These are phyloP conservation scores for Neofusicoccum parvum DNA, from an alignment of 2,329 filamentous ascomycete genomes.

Conservation along the genomic window DNA sequence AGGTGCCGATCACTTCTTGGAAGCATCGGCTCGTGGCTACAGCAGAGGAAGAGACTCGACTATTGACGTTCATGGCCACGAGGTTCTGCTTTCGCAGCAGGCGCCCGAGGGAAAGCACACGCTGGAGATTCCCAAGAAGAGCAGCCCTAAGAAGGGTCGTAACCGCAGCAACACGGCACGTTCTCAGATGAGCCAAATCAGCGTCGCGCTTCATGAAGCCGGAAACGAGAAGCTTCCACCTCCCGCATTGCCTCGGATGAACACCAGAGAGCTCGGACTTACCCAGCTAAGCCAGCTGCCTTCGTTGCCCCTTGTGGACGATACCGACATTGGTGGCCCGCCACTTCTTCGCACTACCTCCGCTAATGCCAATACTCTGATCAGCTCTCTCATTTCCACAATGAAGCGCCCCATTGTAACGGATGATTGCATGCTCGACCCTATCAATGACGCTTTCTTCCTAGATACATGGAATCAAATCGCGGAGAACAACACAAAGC, in stretches of 20 bases:
- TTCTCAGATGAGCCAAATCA: conserved; percentile 34
- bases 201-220: conserved; percentile 31
- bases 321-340: conserved; percentile 81
- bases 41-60: conserved; percentile 72
- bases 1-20: conserved; percentile 71
- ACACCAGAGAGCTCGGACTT: conserved; percentile 69
- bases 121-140: conserved; percentile 46
- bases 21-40: conserved; percentile 52
- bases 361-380: conserved; percentile 49
- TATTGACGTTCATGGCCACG: conserved; percentile 64
- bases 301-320: conserved; percentile 69
- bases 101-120: conserved; percentile 65
- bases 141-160: conserved; percentile 39
- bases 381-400: conserved; percentile 60
- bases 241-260: conserved; percentile 59
- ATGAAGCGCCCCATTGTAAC: conserved; percentile 74
- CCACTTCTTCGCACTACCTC: conserved; percentile 58
- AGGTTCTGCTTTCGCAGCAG: conserved; percentile 69
- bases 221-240: conserved; percentile 60
- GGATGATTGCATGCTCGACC: conserved; percentile 93
- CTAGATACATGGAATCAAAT: conserved; percentile 85
- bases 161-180: conserved; percentile 36
- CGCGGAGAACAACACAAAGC: conserved; percentile 91
- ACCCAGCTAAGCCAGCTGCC: conserved; percentile 70
- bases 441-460: conserved; percentile 78